Evolutionary conservation across 305 asterid species (phyloP).

Genomic region (Solanum aculeatissimum): DNA sequence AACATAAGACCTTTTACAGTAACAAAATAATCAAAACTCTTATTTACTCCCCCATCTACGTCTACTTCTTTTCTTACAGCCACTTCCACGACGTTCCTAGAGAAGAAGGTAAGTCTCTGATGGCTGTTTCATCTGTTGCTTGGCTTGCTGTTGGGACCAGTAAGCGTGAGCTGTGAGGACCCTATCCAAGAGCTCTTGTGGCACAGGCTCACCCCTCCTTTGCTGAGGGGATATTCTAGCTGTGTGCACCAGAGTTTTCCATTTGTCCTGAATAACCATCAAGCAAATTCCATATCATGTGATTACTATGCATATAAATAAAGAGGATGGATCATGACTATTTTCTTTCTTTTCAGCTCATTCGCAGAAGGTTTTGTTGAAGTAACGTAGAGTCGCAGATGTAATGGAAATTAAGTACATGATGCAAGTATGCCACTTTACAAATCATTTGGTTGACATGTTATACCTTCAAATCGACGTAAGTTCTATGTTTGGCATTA

Average conservation of each 20-base stretch:
- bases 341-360: neutral
- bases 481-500: conserved; percentile 82
- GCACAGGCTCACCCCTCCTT: conserved; percentile 95
- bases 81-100: conserved; percentile 7
- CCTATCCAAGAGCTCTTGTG: conserved; percentile 88
- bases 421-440: neutral
- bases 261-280: conserved; percentile 57
- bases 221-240: conserved; percentile 97
- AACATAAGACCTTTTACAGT: neutral
- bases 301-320: neutral
- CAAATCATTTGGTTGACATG: neutral
- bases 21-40: neutral
- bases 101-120: conserved; percentile 48
- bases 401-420: neutral
- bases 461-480: conserved; percentile 85
- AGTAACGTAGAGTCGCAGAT: neutral
- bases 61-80: neutral
- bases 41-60: neutral
- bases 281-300: neutral
- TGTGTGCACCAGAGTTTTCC: conserved; percentile 97
- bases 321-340: neutral
- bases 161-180: conserved; percentile 83
- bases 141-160: conserved; percentile 95
- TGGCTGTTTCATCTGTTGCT: conserved; percentile 64
- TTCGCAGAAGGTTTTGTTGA: neutral